Percentiles rank a stretch among this genome's conserved stretches.
phyloP scores from a whole-genome alignment of 148 eudicot genomes.

The Nepenthes mirabilis region DNA sequence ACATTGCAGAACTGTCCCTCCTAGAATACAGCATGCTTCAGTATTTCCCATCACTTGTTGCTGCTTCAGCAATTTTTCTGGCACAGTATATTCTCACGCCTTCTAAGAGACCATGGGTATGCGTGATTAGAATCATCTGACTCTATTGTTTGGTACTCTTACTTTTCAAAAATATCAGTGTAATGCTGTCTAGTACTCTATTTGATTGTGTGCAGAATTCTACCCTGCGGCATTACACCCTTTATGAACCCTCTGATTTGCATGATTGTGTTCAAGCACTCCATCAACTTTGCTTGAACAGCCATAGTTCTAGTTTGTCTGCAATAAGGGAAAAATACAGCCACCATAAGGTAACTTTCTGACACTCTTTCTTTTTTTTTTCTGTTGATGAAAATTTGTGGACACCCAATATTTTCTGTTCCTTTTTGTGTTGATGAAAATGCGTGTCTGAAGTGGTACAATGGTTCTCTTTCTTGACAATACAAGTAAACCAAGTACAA shows the following conservation, averaged over 20 bases:
- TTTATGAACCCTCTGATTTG: slow-evolving; percentile 63
- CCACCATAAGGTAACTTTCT: slow-evolving; percentile 61
- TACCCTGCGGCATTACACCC: slow-evolving; percentile 76
- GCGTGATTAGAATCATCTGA: slow-evolving; percentile 1
- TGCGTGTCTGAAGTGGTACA: too few relatives aligned
- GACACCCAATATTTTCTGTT: too few relatives aligned
- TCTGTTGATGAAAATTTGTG: too few relatives aligned
- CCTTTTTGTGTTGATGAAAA: too few relatives aligned
- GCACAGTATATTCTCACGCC: slow-evolving; percentile 60
- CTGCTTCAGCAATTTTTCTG: slow-evolving; percentile 83
- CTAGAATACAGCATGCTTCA: slow-evolving; percentile 79
- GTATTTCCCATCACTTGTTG: slow-evolving; percentile 66
- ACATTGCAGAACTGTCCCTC: slow-evolving; percentile 77
- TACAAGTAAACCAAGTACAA: too few relatives aligned
- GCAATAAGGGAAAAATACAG: slow-evolving; percentile 90
- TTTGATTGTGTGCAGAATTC: slow-evolving; percentile 35
- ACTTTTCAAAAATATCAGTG: background rate
- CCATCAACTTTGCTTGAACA: slow-evolving; percentile 54
- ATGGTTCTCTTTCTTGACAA: too few relatives aligned
- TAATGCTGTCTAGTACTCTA: background rate
- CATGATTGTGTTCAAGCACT: slow-evolving; percentile 59
- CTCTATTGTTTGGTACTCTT: background rate
- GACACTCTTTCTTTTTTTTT: too few relatives aligned
- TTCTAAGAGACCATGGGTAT: slow-evolving; percentile 78
- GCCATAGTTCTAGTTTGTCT: slow-evolving; percentile 51